Evolutionary conservation across 2,329 filamentous ascomycete genomes (phyloP).

Genomic region (Ascochyta koolunga): DNA sequence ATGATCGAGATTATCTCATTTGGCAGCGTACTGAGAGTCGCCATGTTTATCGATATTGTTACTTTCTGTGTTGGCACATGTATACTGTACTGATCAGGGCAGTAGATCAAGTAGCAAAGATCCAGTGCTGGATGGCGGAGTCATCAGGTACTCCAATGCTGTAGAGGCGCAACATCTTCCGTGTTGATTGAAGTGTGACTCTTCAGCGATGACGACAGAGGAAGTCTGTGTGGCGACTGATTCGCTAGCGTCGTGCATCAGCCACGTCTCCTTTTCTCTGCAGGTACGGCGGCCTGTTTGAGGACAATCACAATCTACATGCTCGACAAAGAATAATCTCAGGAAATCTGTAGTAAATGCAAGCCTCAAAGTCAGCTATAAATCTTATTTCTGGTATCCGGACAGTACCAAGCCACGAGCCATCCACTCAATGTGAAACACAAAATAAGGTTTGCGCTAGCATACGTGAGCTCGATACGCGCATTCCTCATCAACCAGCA

Average conservation of each 20-base stretch:
- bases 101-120: background rate
- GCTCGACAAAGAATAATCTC: background rate
- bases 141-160: slow-evolving; percentile 7
- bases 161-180: background rate
- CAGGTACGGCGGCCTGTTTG: background rate
- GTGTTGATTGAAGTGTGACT: slow-evolving; percentile 18
- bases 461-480: slow-evolving; percentile 2
- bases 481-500: no score
- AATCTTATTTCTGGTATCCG: background rate
- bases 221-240: slow-evolving; percentile 7
- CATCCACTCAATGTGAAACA: slow-evolving; percentile 6
- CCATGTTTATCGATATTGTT: slow-evolving; percentile 18
- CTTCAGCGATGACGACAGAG: slow-evolving; percentile 30
- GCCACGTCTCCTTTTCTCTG: slow-evolving; percentile 15
- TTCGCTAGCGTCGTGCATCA: slow-evolving; percentile 13
- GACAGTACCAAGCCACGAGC: background rate
- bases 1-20: slow-evolving; percentile 44
- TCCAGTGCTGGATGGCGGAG: background rate
- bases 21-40: slow-evolving; percentile 34
- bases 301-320: background rate
- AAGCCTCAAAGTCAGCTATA: background rate
- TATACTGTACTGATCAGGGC: background rate
- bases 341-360: background rate
- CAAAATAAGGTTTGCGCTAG: slow-evolving; percentile 11
- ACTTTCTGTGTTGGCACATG: background rate